Evolutionary conservation across 129 eudicot genomes (phyloP).

Genomic region (Artemisia tridentata): DNA sequence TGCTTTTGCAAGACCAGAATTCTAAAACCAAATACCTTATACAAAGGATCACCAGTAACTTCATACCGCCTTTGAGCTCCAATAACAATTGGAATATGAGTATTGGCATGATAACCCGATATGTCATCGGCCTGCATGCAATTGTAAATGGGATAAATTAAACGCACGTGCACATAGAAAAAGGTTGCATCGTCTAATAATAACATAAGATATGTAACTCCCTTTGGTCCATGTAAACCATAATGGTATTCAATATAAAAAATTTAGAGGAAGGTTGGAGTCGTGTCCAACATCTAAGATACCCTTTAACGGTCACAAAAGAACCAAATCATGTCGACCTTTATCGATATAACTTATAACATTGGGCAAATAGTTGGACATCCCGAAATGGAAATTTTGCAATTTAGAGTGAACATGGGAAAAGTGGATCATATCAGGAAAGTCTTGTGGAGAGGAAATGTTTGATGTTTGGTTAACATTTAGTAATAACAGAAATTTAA

Average conservation of each 20-base stretch:
- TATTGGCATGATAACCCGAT: slow-evolving; percentile 75
- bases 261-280: not conserved
- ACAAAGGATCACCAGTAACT: slow-evolving; percentile 78
- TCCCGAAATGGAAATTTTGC: not conserved
- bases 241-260: not conserved
- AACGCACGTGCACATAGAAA: not conserved
- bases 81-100: slow-evolving; percentile 85
- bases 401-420: not conserved
- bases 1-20: not conserved
- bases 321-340: slow-evolving; percentile 1
- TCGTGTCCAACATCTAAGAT: not conserved
- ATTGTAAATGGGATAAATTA: not conserved
- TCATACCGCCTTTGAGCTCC: slow-evolving; percentile 89
- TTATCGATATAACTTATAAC: not conserved
- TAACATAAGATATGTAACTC: slow-evolving; percentile 6
- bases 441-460: not conserved
- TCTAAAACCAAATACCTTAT: slow-evolving; percentile 46
- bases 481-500: not conserved
- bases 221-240: not conserved
- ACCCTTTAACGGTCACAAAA: not conserved
- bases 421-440: not conserved
- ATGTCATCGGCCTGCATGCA: slow-evolving; percentile 72
- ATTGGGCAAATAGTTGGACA: not conserved
- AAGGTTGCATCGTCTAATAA: slow-evolving; percentile 9
- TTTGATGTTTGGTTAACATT: not conserved